Evolutionary conservation across 2,329 filamentous ascomycete species (phyloP).

Genomic region (Verticillium nubilum): DNA sequence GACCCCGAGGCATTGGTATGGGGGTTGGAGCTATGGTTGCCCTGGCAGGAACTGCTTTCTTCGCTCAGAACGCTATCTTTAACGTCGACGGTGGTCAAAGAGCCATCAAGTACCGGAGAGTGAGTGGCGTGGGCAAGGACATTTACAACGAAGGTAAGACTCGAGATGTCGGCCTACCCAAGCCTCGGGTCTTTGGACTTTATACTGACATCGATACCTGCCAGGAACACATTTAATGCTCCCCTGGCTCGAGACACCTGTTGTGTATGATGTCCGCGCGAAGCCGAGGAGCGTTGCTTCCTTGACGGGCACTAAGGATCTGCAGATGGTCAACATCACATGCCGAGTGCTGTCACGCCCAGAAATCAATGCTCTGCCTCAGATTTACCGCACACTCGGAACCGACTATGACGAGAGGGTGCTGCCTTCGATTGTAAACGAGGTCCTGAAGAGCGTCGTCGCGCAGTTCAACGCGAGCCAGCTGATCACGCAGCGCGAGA

Average conservation of each 20-base stretch:
- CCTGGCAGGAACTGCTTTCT: conserved; percentile 41
- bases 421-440: conserved; percentile 94
- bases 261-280: conserved; percentile 96
- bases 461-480: conserved; percentile 98
- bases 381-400: conserved; percentile 95
- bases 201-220: neutral
- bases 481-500: conserved; percentile 98
- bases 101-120: conserved; percentile 94
- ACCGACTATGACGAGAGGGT: conserved; percentile 97
- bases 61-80: conserved; percentile 59
- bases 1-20: conserved; percentile 27
- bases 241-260: conserved; percentile 95
- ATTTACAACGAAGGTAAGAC: conserved; percentile 85
- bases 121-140: conserved; percentile 90
- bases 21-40: conserved; percentile 36
- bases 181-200: conserved; percentile 8
- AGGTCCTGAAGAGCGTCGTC: conserved; percentile 97
- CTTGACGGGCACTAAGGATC: conserved; percentile 94
- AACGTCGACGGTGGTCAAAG: conserved; percentile 97
- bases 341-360: conserved; percentile 96
- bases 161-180: neutral
- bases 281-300: conserved; percentile 96
- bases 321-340: conserved; percentile 99
- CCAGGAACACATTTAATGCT: conserved; percentile 86
- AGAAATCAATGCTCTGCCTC: conserved; percentile 79